phyloP scores from a whole-genome alignment of 2,329 filamentous ascomycete genomes.

The Penicillium aurantiogriseum region DNA sequence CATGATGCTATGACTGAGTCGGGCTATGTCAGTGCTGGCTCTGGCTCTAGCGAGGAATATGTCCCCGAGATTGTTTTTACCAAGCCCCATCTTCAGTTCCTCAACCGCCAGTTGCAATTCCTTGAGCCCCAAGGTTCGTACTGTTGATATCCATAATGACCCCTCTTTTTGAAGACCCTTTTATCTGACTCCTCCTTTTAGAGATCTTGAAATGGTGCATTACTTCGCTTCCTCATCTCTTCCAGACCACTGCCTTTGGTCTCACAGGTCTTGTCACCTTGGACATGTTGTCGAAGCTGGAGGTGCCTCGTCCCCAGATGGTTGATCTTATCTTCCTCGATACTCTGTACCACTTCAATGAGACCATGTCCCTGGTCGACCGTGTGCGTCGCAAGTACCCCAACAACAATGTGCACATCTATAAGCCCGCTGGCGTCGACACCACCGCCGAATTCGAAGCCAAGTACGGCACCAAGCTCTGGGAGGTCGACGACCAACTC shows the following conservation, averaged over 20 bases:
- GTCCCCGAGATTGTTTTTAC: conserved; percentile 82
- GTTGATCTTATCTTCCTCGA: conserved; percentile 70
- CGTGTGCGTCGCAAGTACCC: conserved; percentile 74
- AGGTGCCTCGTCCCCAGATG: conserved; percentile 49
- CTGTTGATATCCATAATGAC: conserved; percentile 1
- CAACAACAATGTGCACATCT: conserved; percentile 78
- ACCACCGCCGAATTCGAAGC: conserved; percentile 75
- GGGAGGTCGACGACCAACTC: conserved; percentile 79
- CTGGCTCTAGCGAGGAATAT: conserved; percentile 59
- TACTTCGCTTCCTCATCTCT: conserved; percentile 84
- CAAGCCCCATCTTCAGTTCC: conserved; percentile 79
- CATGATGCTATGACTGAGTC: conserved; percentile 76
- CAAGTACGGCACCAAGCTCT: conserved; percentile 78
- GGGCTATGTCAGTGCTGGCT: conserved; percentile 66
- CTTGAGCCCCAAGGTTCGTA: conserved; percentile 72
- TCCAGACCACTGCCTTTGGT: conserved; percentile 81
- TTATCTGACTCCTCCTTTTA: conserved; percentile 29
- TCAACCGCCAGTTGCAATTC: conserved; percentile 84
- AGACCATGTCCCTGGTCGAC: conserved; percentile 72
- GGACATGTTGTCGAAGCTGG: conserved; percentile 61
- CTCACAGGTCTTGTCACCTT: conserved; percentile 77
- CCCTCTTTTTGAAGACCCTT: conserved; percentile 5
- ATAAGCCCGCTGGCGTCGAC: conserved; percentile 76
- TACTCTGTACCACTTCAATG: conserved; percentile 77
- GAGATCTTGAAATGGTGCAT: conserved; percentile 92